Conservation (phyloP, 1,284 basidiomycete species). For the Ustanciosporium gigantosporum region DNA sequence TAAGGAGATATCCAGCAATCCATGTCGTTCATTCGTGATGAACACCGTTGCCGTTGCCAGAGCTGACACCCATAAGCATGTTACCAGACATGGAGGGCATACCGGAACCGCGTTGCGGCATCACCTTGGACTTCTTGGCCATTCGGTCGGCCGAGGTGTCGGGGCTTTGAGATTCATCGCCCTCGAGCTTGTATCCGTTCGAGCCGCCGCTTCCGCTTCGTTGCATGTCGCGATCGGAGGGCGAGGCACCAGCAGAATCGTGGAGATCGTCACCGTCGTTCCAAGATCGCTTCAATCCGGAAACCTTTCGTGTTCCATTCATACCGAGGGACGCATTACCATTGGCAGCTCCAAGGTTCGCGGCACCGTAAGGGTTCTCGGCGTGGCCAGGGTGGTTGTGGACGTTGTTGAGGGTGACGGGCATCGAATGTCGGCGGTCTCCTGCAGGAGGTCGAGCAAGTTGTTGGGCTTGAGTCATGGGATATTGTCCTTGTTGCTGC, state of each 20-base stretch:
- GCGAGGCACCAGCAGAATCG: constrained; percentile 29
- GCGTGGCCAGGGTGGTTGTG: constrained; percentile 11
- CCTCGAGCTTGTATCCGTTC: constrained; percentile 38
- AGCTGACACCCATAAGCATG: constrained; percentile 37
- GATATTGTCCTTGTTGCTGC: constrained; percentile 21
- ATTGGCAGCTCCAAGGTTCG: constrained; percentile 24
- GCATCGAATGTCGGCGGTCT: constrained; percentile 38
- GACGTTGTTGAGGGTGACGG: constrained; percentile 34
- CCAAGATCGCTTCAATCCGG: constrained; percentile 41
- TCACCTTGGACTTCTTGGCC: constrained; percentile 33
- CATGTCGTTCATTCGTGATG: constrained; percentile 38
- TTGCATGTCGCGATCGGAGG: constrained; percentile 41
- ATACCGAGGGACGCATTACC: constrained; percentile 11
- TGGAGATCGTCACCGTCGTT: constrained; percentile 26
- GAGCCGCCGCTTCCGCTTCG: constrained; percentile 34
- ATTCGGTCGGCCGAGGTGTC: constrained; percentile 32
- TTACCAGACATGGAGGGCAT: constrained; percentile 32
- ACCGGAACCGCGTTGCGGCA: constrained; percentile 19
- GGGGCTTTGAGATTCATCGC: constrained; percentile 33
- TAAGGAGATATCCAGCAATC: too few species aligned
- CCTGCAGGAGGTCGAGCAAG: constrained; percentile 19
- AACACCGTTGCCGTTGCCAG: constrained; percentile 30
- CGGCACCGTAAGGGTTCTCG: constrained; percentile 30
- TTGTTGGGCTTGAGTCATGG: constrained; percentile 34
- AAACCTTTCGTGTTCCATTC: constrained; percentile 38